A percentile compares a stretch with the other conserved stretches of the same genome.
Evolutionary conservation across 192 early-diverging fungal genomes (phyloP).

Genomic region (Chytriomyces sp.): DNA sequence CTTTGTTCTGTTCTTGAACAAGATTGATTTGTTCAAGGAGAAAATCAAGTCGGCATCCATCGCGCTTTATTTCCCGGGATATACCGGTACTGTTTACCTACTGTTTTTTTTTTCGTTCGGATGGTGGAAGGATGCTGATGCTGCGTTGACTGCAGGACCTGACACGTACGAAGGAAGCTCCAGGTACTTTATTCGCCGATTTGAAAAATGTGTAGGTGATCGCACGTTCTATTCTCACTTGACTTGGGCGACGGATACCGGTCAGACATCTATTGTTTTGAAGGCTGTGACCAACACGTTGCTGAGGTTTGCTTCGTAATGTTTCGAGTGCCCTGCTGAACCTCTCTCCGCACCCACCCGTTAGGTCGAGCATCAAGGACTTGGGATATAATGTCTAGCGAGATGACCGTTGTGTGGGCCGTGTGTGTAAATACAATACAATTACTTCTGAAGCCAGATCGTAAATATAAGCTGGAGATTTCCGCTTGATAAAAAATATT

Average conservation of each 20-base stretch:
- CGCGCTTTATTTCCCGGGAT: conserved; percentile 59
- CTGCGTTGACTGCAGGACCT: neutral
- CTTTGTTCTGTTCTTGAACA: conserved; percentile 69
- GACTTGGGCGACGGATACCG: conserved; percentile 65
- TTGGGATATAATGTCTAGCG: neutral
- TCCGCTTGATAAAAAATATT: neutral
- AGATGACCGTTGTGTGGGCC: neutral
- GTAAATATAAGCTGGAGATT: neutral
- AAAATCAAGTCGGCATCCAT: conserved; percentile 53
- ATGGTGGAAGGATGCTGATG: neutral
- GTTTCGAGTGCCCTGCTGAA: neutral
- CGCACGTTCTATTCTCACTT: conserved; percentile 51
- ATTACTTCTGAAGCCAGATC: neutral
- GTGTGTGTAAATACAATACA: neutral
- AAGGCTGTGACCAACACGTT: neutral
- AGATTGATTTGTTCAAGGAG: conserved; percentile 66
- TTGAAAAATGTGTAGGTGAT: neutral
- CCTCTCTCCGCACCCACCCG: neutral
- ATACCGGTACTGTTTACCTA: conserved; percentile 41
- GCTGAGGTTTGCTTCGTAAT: neutral
- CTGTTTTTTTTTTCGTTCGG: neutral
- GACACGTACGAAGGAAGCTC: neutral
- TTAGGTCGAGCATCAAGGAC: neutral
- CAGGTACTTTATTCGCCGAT: neutral
- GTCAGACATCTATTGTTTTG: conserved; percentile 53